phyloP scores from a whole-genome alignment of 768 basidiomycete genomes.

The Calocybe gangraenosa region DNA sequence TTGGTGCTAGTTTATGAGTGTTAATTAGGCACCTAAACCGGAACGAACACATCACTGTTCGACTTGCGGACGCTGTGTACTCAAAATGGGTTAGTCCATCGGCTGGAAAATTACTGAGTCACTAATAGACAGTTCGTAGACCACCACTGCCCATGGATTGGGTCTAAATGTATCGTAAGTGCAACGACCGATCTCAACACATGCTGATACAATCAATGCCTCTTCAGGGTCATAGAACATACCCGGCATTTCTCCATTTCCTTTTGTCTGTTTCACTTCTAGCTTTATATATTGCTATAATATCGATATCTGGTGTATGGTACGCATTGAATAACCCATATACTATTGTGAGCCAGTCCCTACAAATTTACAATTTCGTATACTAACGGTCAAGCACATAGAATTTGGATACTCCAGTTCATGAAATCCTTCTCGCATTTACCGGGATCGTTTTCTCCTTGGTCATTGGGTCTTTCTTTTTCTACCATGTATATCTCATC shows the following conservation, averaged over 20 bases:
- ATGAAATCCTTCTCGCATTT: slow-evolving; percentile 64
- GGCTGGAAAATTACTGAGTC: not conserved
- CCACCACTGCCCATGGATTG: slow-evolving; percentile 87
- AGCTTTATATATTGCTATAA: slow-evolving; percentile 51
- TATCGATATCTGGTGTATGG: slow-evolving; percentile 51
- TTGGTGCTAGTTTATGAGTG: not conserved
- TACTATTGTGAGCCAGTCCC: slow-evolving; percentile 45
- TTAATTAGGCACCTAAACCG: slow-evolving; percentile 59
- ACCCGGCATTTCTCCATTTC: slow-evolving; percentile 81
- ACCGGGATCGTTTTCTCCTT: slow-evolving; percentile 55
- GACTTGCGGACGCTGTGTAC: slow-evolving; percentile 69
- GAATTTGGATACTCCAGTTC: slow-evolving; percentile 65
- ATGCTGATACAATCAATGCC: not conserved
- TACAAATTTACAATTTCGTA: not conserved
- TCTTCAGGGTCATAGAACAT: slow-evolving; percentile 73
- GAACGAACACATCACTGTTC: slow-evolving; percentile 80
- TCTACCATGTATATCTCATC: slow-evolving; percentile 75
- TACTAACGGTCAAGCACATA: slow-evolving; percentile 20
- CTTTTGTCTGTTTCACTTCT: slow-evolving; percentile 60
- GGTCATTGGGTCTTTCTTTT: slow-evolving; percentile 70
- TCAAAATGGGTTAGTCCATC: slow-evolving; percentile 73
- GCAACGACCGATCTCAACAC: not conserved
- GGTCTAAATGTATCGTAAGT: slow-evolving; percentile 70
- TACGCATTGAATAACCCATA: slow-evolving; percentile 66
- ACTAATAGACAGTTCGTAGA: slow-evolving; percentile 36